Evolutionary conservation across 1,139 yeast genomes (phyloP), one percentile per base, ranked within the genome.

Genomic region (Suhomyces coccinellae): DNA sequence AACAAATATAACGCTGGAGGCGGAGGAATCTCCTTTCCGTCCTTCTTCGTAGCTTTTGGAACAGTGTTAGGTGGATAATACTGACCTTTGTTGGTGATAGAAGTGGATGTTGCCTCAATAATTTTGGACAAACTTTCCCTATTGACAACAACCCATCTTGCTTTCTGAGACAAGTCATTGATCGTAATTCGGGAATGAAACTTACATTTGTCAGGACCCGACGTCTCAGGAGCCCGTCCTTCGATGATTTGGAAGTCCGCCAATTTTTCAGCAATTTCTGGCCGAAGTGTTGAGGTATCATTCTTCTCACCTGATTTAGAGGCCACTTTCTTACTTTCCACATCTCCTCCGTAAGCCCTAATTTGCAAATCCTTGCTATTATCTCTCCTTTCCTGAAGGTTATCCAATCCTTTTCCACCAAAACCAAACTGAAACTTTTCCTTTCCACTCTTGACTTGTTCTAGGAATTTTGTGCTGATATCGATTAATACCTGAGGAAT

Each of bases 361-460:
- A 79, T 69, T 57, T 85, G 85, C 40, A 73, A 57, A 45, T 71
- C 74, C 48, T 82, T 72, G 30, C 75, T 77, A 33, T 72, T 75
- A 28, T 83, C 84, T 43, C 98, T 72, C 10, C 79, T 73, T 43
- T 80, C 81, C 50, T 88, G 95, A 39, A 93, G 69, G 51, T 85
- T 85, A 39, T 86, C 96, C 46, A 93, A 73, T 1, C 99, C 99
- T 57, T 87, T 85, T 17, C 99, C 99, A 2, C 97, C 96, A 69
- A 90, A 93, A 0, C 99, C 99, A 47, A 80, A 79, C 16, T 78
- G 74, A 44, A 79, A 73, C 57, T 82, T 83, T 51, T 78, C 90
- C 49, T 83, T 80, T 0, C 96, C 97, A 2, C 72, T 61, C 52
- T 84, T 82, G 47, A 90, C 77, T 48, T 84, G 88, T 11, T 66